phyloP scores from a whole-genome alignment of 805 yeast genomes.

The Maudiozyma bulderi region DNA sequence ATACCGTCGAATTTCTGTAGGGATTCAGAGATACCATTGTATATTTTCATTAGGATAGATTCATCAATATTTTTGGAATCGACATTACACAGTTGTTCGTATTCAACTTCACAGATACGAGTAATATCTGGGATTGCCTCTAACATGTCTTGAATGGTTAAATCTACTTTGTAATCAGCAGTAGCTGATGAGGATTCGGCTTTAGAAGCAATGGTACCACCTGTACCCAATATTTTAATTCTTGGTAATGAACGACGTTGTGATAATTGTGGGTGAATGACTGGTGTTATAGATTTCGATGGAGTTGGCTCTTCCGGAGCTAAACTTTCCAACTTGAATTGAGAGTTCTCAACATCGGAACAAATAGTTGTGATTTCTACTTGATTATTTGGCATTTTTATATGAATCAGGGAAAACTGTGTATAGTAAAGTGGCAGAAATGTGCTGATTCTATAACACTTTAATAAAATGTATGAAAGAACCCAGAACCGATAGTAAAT shows the following conservation, averaged over 20 bases:
- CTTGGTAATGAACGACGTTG: conserved; percentile 21
- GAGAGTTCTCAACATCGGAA: conserved; percentile 25
- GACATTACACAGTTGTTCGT: conserved; percentile 52
- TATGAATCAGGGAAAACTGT: background rate
- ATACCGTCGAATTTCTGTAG: conserved; percentile 44
- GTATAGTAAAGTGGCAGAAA: background rate
- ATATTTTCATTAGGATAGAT: conserved; percentile 36
- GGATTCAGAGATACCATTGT: conserved; percentile 37
- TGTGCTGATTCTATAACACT: too few relatives aligned
- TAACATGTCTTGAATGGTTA: conserved; percentile 43
- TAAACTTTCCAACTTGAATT: conserved; percentile 18
- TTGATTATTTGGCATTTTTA: conserved; percentile 18
- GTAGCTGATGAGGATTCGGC: conserved; percentile 40
- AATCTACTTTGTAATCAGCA: conserved; percentile 45
- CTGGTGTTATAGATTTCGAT: background rate
- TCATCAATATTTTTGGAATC: conserved; percentile 52
- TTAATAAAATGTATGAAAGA: too few relatives aligned
- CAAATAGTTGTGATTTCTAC: conserved; percentile 28
- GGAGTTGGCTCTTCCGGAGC: background rate
- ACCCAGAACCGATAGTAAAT: too few relatives aligned
- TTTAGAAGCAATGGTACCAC: conserved; percentile 52
- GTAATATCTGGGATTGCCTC: conserved; percentile 48
- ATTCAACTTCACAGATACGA: conserved; percentile 44
- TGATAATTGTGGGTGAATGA: background rate
- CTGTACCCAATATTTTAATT: conserved; percentile 46